A percentile compares a stretch with the other conserved stretches of the same genome.
Conservation (phyloP, 148 eudicot species). For the Drosera capensis region DNA sequence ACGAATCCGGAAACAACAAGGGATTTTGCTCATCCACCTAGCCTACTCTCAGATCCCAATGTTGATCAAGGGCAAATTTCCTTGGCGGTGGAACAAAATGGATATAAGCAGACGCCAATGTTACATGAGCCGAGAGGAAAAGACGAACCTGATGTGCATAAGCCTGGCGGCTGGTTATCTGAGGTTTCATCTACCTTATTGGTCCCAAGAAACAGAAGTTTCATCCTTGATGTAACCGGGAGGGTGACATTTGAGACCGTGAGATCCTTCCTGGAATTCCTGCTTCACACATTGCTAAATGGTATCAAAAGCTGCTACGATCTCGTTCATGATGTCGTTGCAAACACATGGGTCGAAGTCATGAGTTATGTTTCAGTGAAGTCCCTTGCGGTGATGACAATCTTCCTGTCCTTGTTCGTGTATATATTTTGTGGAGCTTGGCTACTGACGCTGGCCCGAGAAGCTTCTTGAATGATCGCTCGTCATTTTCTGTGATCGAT, state of each 20-base stretch:
- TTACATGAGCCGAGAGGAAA: neutral
- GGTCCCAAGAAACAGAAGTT: conserved; percentile 53
- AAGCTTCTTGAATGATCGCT: too few relatives aligned
- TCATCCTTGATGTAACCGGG: conserved; percentile 70
- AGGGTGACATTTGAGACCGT: conserved; percentile 63
- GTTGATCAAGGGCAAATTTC: conserved; percentile 10
- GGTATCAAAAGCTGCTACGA: conserved; percentile 24
- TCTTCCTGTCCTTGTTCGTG: conserved; percentile 64
- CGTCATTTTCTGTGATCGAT: too few relatives aligned
- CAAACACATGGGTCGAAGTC: conserved; percentile 34
- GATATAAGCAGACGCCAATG: neutral
- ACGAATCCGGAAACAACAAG: too few relatives aligned
- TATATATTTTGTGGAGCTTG: conserved; percentile 47
- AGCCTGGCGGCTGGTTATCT: conserved; percentile 37
- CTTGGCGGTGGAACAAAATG: conserved; percentile 7
- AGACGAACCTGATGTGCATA: conserved; percentile 14
- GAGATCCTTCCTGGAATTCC: conserved; percentile 44
- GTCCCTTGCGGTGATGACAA: conserved; percentile 37
- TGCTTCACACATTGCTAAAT: conserved; percentile 32
- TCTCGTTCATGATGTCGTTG: conserved; percentile 29
- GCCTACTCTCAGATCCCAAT: conserved; percentile 22
- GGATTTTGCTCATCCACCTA: conserved; percentile 21
- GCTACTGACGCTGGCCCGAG: conserved; percentile 47
- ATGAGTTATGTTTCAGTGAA: conserved; percentile 34
- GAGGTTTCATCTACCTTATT: conserved; percentile 54